Evolutionary conservation across 208 protist genomes (phyloP), one percentile per base, ranked within the genome.

Genomic region (Acanthamoeba polyphaga): DNA sequence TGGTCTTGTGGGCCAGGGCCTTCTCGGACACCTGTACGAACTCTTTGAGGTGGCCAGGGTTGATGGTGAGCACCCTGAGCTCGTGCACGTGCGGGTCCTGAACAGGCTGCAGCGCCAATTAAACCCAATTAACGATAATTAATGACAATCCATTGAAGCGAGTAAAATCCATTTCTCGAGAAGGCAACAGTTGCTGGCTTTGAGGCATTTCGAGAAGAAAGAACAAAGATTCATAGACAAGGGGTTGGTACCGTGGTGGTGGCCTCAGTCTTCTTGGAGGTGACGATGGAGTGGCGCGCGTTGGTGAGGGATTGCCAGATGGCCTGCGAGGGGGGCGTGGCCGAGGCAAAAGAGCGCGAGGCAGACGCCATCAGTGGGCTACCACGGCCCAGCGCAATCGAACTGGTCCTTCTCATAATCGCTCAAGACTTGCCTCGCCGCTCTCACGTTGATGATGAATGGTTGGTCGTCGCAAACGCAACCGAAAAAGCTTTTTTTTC

Each of bases 1-100:
- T 85, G 43, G 24, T 58, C 43, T 85, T 85, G 76, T 85, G 76
- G 13, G 76, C 12, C 12, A 85, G 34, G 19, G 76, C 76, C 76
- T 85, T 85, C 76, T 85, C 76, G 22, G 76, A 85, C 32, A 85
- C 76, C 49, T 85, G 76, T 22, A 91, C 60, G 60, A 91, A 91
- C 32, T 91, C 84, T 24, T 91, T 64, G 32, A 91, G 51, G 22
- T 91, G 84, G 58, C 60, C 60, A 51, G 84, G 84, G 32, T 70
- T 64, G 24, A 91, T 91, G 32, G 51, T 70, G 27, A 91, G 51
- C 84, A 24, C 43, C 24, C 84, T 15, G 4, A 91, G 84, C 84
- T 91, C 84, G 55, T 91, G 84, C 10, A 91, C 60, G 58, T 72
- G 51, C n/a, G 58, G 84, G 49, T 91, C 84, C 76, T 85, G 46